A percentile compares a stretch with the other conserved stretches of the same genome.
phyloP scores from a whole-genome alignment of 2,329 filamentous ascomycete species.

The Biscogniauxia mediterranea region DNA sequence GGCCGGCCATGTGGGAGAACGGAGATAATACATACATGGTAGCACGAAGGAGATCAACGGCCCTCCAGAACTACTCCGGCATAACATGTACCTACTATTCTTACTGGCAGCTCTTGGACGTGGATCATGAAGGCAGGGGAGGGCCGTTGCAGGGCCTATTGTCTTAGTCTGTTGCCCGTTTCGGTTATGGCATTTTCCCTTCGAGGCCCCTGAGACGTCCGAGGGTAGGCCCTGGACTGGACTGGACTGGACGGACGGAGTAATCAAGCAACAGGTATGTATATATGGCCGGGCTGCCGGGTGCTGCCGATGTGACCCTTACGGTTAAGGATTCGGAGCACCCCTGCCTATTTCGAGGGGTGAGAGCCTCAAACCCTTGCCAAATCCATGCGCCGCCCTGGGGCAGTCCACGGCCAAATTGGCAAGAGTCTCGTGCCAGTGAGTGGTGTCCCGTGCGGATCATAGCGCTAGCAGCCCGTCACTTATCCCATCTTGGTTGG shows the following conservation, averaged over 20 bases:
- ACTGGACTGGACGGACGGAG: neutral
- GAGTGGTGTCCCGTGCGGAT: neutral
- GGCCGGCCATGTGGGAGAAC: neutral
- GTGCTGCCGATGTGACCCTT: neutral
- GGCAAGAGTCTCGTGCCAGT: neutral
- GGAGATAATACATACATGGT: neutral
- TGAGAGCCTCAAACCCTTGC: constrained; percentile 3
- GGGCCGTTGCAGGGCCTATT: neutral
- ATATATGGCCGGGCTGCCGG: neutral
- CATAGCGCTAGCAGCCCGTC: neutral
- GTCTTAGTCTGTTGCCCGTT: neutral
- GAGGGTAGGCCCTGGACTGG: neutral
- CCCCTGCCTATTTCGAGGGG: neutral
- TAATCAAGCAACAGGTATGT: neutral
- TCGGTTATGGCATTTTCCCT: neutral
- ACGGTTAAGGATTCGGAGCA: neutral
- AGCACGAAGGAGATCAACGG: neutral
- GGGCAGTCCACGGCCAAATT: neutral
- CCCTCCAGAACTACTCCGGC: neutral
- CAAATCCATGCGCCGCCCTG: neutral
- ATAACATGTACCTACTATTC: neutral
- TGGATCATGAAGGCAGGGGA: neutral
- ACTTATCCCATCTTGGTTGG: neutral
- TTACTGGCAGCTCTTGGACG: neutral
- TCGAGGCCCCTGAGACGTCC: neutral